Evolutionary conservation across 1,284 basidiomycete species (phyloP).

Genomic region (Gymnopus androsaceus): DNA sequence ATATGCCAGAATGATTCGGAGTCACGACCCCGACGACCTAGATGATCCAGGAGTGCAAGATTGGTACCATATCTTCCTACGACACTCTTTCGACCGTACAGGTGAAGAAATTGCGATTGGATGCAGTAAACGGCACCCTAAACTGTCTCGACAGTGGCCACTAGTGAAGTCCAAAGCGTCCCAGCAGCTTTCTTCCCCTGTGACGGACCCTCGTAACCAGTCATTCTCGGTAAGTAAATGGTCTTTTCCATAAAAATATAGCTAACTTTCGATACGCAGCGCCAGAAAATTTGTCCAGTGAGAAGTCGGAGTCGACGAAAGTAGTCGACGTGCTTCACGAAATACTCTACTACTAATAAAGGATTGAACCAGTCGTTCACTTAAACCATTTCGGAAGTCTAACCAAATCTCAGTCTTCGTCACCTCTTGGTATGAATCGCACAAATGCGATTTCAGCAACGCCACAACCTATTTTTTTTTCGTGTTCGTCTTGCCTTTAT

Average conservation of each 20-base stretch:
- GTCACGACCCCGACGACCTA: not conserved
- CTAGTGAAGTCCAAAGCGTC: constrained; percentile 2
- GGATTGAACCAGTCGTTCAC: too few relatives aligned
- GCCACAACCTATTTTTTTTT: too few relatives aligned
- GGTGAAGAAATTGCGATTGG: constrained; percentile 9
- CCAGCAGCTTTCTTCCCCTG: not conserved
- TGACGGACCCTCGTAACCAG: not conserved
- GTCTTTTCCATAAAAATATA: not conserved
- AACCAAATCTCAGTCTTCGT: too few relatives aligned
- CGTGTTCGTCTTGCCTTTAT: too few relatives aligned
- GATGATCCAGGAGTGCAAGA: not conserved
- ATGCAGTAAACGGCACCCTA: not conserved
- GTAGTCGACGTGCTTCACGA: too few relatives aligned
- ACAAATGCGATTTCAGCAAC: too few relatives aligned
- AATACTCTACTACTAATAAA: too few relatives aligned
- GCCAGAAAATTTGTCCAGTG: not conserved
- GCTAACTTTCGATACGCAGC: not conserved
- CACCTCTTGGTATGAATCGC: too few relatives aligned
- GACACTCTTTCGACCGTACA: not conserved
- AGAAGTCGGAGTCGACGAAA: too few relatives aligned
- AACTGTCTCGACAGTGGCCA: not conserved
- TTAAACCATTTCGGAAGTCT: too few relatives aligned
- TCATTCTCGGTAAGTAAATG: not conserved
- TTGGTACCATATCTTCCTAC: constrained; percentile 5
- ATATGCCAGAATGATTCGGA: not conserved